Evolutionary conservation across 164 flowering plant genomes (phyloP).

Genomic region (Pachysandra terminalis): DNA sequence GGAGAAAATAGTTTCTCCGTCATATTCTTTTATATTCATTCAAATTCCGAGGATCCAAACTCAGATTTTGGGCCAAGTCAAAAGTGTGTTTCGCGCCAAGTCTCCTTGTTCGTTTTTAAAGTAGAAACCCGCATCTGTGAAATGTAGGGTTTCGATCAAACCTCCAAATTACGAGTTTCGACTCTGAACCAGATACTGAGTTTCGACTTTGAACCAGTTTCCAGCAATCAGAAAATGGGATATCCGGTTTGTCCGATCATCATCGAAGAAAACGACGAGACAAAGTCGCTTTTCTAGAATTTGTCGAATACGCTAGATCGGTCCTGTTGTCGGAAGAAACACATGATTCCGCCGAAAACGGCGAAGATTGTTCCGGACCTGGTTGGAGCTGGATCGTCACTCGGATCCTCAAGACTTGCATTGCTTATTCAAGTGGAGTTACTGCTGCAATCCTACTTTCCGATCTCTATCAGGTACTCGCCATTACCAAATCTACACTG

Average conservation of each 20-base stretch:
- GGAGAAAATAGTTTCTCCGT: no score
- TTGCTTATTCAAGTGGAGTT: constrained; percentile 82
- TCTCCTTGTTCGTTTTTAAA: no score
- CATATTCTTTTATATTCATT: no score
- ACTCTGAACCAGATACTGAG: no score
- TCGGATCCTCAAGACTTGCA: constrained; percentile 71
- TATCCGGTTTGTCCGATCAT: neutral
- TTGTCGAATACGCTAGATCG: constrained; percentile 65
- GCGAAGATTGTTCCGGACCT: constrained; percentile 33
- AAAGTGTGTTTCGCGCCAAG: no score
- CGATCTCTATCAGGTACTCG: constrained; percentile 71
- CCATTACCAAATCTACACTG: neutral
- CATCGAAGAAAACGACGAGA: constrained; percentile 11
- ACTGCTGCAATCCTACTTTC: constrained; percentile 88
- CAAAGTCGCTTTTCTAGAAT: constrained; percentile 59
- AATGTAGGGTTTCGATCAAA: no score
- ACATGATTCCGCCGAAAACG: constrained; percentile 23
- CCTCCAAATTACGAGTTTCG: no score
- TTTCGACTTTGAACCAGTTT: no score
- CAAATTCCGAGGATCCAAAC: no score
- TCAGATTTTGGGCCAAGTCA: no score
- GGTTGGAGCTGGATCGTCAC: constrained; percentile 86
- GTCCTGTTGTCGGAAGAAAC: constrained; percentile 33
- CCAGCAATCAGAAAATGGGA: no score
- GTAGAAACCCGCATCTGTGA: no score